These are phyloP conservation scores for Ophiocordyceps sinensis DNA, from an alignment of 2,329 filamentous ascomycete genomes.

Conservation along the genomic window DNA sequence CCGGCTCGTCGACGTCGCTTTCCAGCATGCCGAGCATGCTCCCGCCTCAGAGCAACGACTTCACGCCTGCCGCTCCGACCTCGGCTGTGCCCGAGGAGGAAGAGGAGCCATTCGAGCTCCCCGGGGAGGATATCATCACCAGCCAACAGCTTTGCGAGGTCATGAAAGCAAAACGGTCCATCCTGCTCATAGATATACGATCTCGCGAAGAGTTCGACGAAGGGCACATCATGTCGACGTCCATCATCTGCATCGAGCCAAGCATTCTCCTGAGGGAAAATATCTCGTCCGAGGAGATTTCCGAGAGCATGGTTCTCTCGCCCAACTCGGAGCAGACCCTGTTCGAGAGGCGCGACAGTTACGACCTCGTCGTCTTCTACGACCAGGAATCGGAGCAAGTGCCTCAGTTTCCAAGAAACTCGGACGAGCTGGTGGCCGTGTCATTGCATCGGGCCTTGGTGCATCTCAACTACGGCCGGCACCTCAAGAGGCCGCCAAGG, in stretches of 20 bases:
- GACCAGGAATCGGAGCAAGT: constrained; percentile 53
- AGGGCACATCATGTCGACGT: constrained; percentile 75
- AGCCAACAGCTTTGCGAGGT: constrained; percentile 58
- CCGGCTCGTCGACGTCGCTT: constrained; percentile 33
- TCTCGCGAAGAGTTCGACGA: constrained; percentile 67
- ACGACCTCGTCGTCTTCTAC: constrained; percentile 83
- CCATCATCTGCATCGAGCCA: constrained; percentile 82
- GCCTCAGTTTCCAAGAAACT: constrained; percentile 14
- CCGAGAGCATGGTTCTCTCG: constrained; percentile 55
- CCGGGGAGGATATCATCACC: constrained; percentile 44
- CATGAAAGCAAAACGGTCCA: constrained; percentile 41
- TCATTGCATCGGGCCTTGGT: constrained; percentile 67
- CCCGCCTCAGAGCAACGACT: constrained; percentile 16
- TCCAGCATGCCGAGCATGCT: constrained; percentile 13
- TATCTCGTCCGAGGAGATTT: constrained; percentile 45
- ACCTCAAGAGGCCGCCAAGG: constrained; percentile 57
- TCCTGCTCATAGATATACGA: constrained; percentile 79
- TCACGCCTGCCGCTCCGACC: constrained; percentile 9
- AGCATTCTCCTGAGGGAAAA: constrained; percentile 54
- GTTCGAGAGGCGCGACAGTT: constrained; percentile 60
- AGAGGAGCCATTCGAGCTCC: constrained; percentile 28
- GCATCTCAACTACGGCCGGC: constrained; percentile 70
- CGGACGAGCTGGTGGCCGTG: constrained; percentile 42
- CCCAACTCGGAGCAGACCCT: constrained; percentile 60
- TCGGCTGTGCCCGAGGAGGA: constrained; percentile 23